Percentiles rank a stretch among this genome's conserved stretches.
These are phyloP conservation scores for Spraguea lophii DNA, from an alignment of 371 early-diverging fungal species.

Conservation along the genomic window DNA sequence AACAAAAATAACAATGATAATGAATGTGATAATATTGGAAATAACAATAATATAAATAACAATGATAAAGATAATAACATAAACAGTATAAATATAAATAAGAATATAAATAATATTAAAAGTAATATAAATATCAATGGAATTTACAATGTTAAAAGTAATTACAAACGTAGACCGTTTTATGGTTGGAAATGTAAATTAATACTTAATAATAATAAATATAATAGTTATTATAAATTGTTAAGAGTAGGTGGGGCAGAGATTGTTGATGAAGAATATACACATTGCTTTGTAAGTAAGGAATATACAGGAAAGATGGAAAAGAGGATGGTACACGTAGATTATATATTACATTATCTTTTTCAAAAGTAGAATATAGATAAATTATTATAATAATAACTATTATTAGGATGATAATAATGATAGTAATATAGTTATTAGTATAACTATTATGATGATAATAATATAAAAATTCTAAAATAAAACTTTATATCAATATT, in stretches of 20 bases:
- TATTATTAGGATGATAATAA: too few relatives aligned
- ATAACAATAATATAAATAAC: background rate
- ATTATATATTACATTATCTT: too few relatives aligned
- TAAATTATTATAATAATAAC: too few relatives aligned
- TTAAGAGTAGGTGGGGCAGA: slow-evolving; percentile 34
- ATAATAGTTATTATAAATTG: slow-evolving; percentile 11
- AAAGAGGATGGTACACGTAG: too few relatives aligned
- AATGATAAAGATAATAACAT: background rate
- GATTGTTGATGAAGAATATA: slow-evolving; percentile 18
- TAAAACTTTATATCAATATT: too few relatives aligned
- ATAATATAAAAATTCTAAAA: too few relatives aligned
- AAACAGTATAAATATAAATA: background rate
- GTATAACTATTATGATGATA: too few relatives aligned
- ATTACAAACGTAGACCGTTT: slow-evolving; percentile 36
- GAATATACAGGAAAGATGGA: too few relatives aligned
- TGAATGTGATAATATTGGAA: background rate
- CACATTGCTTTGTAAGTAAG: slow-evolving; percentile 40
- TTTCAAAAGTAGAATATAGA: too few relatives aligned
- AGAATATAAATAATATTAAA: background rate
- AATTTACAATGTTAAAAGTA: slow-evolving; percentile 2
- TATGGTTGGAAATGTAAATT: slow-evolving; percentile 38
- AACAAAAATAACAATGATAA: background rate
- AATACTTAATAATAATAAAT: slow-evolving; percentile 15
- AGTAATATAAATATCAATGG: background rate
- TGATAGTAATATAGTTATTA: too few relatives aligned